These are phyloP conservation scores for Talaromyces islandicus DNA, from an alignment of 2,329 filamentous ascomycete species.

Conservation along the genomic window DNA sequence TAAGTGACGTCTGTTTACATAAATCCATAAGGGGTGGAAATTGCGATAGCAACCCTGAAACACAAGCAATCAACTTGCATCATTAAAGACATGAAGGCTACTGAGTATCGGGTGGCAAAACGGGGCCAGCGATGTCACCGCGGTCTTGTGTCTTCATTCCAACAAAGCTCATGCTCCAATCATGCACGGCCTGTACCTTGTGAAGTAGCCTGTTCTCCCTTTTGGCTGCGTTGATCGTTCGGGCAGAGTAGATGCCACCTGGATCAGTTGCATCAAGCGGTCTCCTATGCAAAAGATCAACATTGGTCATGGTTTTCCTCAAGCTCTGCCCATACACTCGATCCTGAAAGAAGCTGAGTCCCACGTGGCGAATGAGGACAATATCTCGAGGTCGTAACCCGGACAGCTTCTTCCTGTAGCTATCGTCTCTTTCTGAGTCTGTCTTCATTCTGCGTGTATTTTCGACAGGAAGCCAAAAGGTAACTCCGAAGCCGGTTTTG, in stretches of 20 bases:
- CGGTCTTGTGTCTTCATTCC: conserved; percentile 30
- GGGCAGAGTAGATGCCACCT: conserved; percentile 53
- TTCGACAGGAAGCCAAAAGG: conserved; percentile 66
- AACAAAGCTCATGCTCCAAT: conserved; percentile 72
- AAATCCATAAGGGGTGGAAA: not conserved
- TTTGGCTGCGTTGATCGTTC: conserved; percentile 38
- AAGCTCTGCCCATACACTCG: conserved; percentile 82
- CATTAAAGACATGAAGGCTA: conserved; percentile 10
- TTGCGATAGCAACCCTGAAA: not conserved
- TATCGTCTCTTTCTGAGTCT: conserved; percentile 25
- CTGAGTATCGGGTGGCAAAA: conserved; percentile 36
- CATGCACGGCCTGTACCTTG: conserved; percentile 62
- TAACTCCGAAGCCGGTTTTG: conserved; percentile 69
- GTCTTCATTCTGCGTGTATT: conserved; percentile 16
- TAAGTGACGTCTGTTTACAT: not conserved
- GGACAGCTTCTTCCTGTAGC: conserved; percentile 30
- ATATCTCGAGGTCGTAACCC: conserved; percentile 66
- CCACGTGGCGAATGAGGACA: conserved; percentile 72
- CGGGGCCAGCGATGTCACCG: conserved; percentile 13
- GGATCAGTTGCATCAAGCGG: conserved; percentile 47
- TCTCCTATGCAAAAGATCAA: conserved; percentile 60
- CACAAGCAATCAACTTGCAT: not conserved
- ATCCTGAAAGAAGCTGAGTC: conserved; percentile 66
- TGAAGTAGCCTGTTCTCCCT: conserved; percentile 46
- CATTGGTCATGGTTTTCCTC: conserved; percentile 61